Percentiles rank a stretch among this genome's conserved stretches.
phyloP scores from a whole-genome alignment of 306 rosid genomes.

The Dicorynia guianensis region DNA sequence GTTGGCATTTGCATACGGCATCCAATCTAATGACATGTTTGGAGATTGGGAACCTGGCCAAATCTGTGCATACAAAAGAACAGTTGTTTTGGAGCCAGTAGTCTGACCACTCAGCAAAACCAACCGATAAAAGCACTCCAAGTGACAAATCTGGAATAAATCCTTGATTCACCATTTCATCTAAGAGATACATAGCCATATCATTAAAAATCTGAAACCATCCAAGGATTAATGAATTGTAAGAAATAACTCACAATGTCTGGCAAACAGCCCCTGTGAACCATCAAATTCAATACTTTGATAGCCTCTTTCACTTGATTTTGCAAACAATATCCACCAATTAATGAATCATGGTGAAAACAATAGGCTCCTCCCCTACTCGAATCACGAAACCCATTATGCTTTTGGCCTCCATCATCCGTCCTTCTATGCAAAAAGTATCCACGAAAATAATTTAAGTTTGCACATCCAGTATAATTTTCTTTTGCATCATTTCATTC shows the following conservation, averaged over 20 bases:
- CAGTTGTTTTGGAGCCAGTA: background rate
- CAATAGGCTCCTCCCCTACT: constrained; percentile 24
- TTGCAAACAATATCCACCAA: constrained; percentile 34
- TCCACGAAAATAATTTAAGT: constrained; percentile 31
- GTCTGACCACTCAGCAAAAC: background rate
- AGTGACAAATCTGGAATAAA: constrained; percentile 20
- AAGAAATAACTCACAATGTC: no score
- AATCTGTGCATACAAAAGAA: background rate
- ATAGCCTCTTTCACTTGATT: constrained; percentile 23
- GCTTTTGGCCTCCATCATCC: background rate
- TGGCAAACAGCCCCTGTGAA: constrained; percentile 6
- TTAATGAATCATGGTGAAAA: constrained; percentile 21
- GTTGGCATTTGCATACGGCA: constrained; percentile 8
- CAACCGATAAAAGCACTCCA: constrained; percentile 13
- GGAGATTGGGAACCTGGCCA: constrained; percentile 18
- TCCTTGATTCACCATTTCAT: constrained; percentile 35
- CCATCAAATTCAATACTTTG: constrained; percentile 26
- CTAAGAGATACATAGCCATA: constrained; percentile 26
- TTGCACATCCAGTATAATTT: constrained; percentile 8
- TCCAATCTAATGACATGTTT: constrained; percentile 18
- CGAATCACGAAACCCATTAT: constrained; percentile 22
- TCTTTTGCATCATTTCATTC: constrained; percentile 19
- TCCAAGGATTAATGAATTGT: constrained; percentile 28
- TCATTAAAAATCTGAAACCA: background rate
- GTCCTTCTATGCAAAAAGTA: constrained; percentile 24